Evolutionary conservation across 768 basidiomycete genomes (phyloP).

Genomic region (Hygrocybe coccinea): DNA sequence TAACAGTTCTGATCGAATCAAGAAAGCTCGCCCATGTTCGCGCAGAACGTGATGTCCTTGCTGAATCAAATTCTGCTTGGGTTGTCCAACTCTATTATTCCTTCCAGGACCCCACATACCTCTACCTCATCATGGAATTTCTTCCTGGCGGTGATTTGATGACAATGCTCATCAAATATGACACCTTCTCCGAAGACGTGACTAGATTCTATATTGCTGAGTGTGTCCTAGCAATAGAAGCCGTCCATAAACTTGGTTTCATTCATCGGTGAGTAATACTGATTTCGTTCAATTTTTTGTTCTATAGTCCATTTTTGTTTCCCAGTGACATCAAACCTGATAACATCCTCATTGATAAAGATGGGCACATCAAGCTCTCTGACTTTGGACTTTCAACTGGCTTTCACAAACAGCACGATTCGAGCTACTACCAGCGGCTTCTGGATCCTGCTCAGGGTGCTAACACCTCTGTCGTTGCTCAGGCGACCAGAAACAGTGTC

Average conservation of each 20-base stretch:
- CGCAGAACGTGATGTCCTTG: slow-evolving; percentile 94
- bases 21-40: slow-evolving; percentile 91
- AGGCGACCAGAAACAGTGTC: slow-evolving; percentile 80
- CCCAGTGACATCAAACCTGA: slow-evolving; percentile 98
- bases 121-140: slow-evolving; percentile 99
- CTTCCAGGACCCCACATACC: slow-evolving; percentile 89
- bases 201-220: slow-evolving; percentile 99
- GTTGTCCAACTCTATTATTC: slow-evolving; percentile 96
- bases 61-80: slow-evolving; percentile 93
- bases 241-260: slow-evolving; percentile 94
- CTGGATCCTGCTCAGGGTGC: slow-evolving; percentile 61
- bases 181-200: slow-evolving; percentile 97
- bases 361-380: slow-evolving; percentile 95
- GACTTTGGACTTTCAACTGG: slow-evolving; percentile 99
- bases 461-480: slow-evolving; percentile 36
- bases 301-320: slow-evolving; percentile 1
- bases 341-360: slow-evolving; percentile 84
- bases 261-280: slow-evolving; percentile 74
- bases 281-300: not conserved
- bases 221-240: slow-evolving; percentile 95
- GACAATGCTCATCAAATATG: slow-evolving; percentile 99
- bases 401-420: slow-evolving; percentile 97
- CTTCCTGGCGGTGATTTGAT: slow-evolving; percentile 97
- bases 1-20: not conserved
- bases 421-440: slow-evolving; percentile 87